Percentiles rank a stretch among this genome's conserved stretches.
Evolutionary conservation across 2,329 filamentous ascomycete species (phyloP).

Genomic region (Metarhizium humberi): DNA sequence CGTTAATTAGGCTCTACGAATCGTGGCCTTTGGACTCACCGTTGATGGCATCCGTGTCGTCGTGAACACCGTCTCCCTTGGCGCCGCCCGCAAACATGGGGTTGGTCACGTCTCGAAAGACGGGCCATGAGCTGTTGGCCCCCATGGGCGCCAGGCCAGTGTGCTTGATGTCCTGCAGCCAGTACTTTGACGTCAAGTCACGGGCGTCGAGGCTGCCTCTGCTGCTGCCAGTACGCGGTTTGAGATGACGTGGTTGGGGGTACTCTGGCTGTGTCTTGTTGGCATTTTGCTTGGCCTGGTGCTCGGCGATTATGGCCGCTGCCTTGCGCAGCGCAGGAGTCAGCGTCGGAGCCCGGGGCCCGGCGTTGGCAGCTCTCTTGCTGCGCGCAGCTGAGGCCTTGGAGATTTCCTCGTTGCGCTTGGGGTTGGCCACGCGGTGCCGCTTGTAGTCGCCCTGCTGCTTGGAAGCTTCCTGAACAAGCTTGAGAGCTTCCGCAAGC

Average conservation of each 20-base stretch:
- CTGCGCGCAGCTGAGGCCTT: neutral
- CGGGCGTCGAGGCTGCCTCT: neutral
- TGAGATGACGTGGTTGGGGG: neutral
- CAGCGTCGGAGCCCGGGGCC: neutral
- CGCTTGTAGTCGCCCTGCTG: neutral
- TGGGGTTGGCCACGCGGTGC: neutral
- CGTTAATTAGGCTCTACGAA: no score
- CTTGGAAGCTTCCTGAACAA: neutral
- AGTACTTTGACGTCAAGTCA: neutral
- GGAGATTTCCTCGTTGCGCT: neutral
- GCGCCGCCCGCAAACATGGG: neutral
- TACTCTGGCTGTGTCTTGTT: neutral
- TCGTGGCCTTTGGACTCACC: neutral
- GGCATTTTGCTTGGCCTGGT: neutral
- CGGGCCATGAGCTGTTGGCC: conserved; percentile 1
- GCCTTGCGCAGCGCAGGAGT: neutral
- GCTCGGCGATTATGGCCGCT: neutral
- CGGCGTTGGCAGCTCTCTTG: neutral
- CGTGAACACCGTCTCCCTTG: conserved; percentile 1
- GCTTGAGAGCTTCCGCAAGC: neutral
- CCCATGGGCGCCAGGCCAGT: conserved; percentile 3
- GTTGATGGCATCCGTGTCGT: conserved; percentile 3
- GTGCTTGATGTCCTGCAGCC: conserved; percentile 2
- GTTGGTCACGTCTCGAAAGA: conserved; percentile 1
- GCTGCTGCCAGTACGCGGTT: neutral